Percentiles rank a stretch among this genome's conserved stretches.
These are phyloP conservation scores for Hortiboletus flavorubellus DNA, from an alignment of 768 basidiomycete species.

Conservation along the genomic window DNA sequence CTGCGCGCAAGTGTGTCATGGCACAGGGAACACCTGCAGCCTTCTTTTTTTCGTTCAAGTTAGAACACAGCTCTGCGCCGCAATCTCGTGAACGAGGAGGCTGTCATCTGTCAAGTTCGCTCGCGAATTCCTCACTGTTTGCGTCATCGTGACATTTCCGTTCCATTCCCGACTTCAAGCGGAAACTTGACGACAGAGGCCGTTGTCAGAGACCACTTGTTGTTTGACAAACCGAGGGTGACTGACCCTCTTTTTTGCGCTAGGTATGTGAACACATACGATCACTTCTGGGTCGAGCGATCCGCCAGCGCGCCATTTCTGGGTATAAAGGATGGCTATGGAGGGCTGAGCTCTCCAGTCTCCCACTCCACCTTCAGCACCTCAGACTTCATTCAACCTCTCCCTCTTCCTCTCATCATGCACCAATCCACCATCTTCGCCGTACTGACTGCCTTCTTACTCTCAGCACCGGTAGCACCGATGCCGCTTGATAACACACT, in stretches of 20 bases:
- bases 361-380: neutral
- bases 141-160: neutral
- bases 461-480: conserved; percentile 38
- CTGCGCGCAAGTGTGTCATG: no score
- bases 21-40: neutral
- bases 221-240: no score
- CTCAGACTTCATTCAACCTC: neutral
- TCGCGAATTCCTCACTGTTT: conserved; percentile 7
- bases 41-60: neutral
- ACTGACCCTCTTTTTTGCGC: neutral
- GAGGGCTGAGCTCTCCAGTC: neutral
- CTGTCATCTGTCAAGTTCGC: neutral
- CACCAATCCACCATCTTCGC: conserved; percentile 22
- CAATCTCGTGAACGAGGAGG: neutral
- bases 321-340: conserved; percentile 19
- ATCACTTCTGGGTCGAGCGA: conserved; percentile 10
- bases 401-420: conserved; percentile 11
- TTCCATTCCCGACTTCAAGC: neutral
- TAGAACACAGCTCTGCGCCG: neutral
- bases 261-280: neutral
- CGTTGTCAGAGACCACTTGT: conserved; percentile 1
- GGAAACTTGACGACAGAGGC: conserved; percentile 4
- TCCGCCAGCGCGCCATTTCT: conserved; percentile 3
- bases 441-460: conserved; percentile 40
- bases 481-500: conserved; percentile 30